These are phyloP conservation scores for Petrea volubilis DNA, from an alignment of 257 asterid genomes.

Conservation along the genomic window DNA sequence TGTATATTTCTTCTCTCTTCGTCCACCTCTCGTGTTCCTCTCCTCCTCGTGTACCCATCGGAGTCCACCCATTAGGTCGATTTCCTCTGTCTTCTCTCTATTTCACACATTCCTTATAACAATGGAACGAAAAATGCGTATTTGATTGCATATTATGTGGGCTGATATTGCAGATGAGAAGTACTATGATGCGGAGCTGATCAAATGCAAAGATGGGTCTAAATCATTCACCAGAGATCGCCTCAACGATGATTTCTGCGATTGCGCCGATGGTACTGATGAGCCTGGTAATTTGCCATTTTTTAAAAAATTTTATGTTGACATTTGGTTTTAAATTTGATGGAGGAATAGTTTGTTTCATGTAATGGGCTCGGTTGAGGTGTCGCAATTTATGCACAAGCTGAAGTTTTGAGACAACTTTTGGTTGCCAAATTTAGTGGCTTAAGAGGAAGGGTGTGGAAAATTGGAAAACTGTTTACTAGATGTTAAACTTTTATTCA, in stretches of 20 bases:
- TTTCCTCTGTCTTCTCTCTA: neutral
- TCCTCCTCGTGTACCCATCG: conserved; percentile 41
- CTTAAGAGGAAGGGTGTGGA: neutral
- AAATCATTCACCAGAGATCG: conserved; percentile 69
- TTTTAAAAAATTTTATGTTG: neutral
- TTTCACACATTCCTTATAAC: neutral
- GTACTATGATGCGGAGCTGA: conserved; percentile 57
- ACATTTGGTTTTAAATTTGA: neutral
- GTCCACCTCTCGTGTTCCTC: conserved; percentile 37
- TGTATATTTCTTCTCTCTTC: conserved; percentile 27
- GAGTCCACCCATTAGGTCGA: conserved; percentile 83
- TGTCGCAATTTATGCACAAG: neutral
- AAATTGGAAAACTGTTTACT: neutral
- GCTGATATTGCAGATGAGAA: conserved; percentile 58
- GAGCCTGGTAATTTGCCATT: conserved; percentile 67
- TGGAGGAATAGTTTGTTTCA: neutral
- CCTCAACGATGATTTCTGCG: conserved; percentile 83
- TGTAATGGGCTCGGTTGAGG: neutral
- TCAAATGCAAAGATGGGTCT: conserved; percentile 85
- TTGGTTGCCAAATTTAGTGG: conserved; percentile 6
- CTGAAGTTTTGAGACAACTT: neutral
- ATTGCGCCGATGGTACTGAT: conserved; percentile 89
- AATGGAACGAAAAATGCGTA: neutral
- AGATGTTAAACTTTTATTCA: neutral
- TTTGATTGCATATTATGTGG: conserved; percentile 3